Percentiles rank a stretch among this genome's conserved stretches.
Evolutionary conservation across 768 basidiomycete genomes (phyloP).

Genomic region (Pulveroboletus sp.): DNA sequence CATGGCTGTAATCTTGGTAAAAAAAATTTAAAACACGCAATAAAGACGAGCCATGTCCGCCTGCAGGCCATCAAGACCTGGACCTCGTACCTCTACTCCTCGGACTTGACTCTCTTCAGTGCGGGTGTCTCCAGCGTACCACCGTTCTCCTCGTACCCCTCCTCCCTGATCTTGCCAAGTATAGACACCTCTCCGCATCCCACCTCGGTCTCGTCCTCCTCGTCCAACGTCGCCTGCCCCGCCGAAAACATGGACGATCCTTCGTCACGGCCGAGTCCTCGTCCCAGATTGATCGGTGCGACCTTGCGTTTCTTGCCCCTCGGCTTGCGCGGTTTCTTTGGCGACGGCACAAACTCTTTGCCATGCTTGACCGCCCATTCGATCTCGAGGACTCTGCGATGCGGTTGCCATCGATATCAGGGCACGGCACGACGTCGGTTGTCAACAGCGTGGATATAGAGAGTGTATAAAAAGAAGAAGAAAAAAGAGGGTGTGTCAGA

Average conservation of each 20-base stretch:
- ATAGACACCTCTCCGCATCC: constrained; percentile 11
- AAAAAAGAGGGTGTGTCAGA: constrained; percentile 43
- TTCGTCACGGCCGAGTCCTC: constrained; percentile 13
- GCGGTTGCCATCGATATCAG: constrained; percentile 4
- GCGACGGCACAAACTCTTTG: constrained; percentile 56
- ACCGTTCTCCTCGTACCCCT: constrained; percentile 29
- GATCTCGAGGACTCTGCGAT: constrained; percentile 72
- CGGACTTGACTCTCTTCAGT: constrained; percentile 24
- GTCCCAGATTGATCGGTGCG: constrained; percentile 15
- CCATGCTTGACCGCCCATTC: constrained; percentile 73
- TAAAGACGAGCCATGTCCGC: neutral
- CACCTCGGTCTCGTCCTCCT: constrained; percentile 39
- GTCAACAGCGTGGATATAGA: constrained; percentile 2
- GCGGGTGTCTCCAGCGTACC: constrained; percentile 22
- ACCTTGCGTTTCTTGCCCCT: constrained; percentile 35
- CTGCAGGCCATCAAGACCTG: neutral
- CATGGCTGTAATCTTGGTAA: constrained; percentile 20
- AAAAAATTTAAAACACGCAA: constrained; percentile 5
- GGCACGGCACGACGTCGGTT: neutral
- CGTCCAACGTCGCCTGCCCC: constrained; percentile 32
- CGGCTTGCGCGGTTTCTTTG: constrained; percentile 38
- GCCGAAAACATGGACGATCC: constrained; percentile 16
- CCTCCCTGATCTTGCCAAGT: constrained; percentile 19
- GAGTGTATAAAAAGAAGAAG: constrained; percentile 22
- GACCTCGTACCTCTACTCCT: neutral